phyloP scores from a whole-genome alignment of 345 rosid genomes.

The Eucalyptus pauciflora region DNA sequence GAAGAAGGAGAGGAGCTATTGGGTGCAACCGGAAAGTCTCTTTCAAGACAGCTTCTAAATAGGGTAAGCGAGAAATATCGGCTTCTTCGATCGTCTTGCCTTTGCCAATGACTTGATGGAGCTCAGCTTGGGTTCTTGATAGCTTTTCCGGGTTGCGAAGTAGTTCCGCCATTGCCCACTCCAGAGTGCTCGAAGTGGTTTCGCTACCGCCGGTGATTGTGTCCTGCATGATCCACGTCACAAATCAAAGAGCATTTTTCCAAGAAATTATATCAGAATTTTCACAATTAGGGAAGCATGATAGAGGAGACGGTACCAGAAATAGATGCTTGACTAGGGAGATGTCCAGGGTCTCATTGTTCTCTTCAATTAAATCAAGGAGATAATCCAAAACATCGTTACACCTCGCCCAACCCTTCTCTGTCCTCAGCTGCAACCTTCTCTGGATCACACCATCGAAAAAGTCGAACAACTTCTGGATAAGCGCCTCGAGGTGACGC shows the following conservation, averaged over 20 bases:
- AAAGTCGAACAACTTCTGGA: not conserved
- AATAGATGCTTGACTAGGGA: not conserved
- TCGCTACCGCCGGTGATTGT: not conserved
- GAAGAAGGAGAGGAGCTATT: not conserved
- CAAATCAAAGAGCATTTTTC: not conserved
- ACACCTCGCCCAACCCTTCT: not conserved
- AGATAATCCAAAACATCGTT: slow-evolving; percentile 27
- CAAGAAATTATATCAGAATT: not conserved
- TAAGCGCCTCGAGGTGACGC: not conserved
- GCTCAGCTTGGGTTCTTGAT: not conserved
- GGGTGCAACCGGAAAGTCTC: not conserved
- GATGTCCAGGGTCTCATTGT: not conserved
- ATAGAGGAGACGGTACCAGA: not conserved
- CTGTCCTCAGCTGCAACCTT: not conserved
- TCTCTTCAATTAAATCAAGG: slow-evolving; percentile 1
- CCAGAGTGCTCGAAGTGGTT: not conserved
- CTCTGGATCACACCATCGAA: not conserved
- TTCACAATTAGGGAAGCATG: not conserved
- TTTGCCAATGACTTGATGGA: not conserved
- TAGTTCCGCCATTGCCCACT: not conserved
- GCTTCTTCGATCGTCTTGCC: not conserved
- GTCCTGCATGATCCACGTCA: not conserved
- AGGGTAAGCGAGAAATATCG: not conserved
- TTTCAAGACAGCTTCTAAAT: not conserved
- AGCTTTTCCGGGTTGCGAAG: not conserved